Evolutionary conservation across 2,329 filamentous ascomycete species (phyloP).

Genomic region (Arthrobotrys entomopaga): DNA sequence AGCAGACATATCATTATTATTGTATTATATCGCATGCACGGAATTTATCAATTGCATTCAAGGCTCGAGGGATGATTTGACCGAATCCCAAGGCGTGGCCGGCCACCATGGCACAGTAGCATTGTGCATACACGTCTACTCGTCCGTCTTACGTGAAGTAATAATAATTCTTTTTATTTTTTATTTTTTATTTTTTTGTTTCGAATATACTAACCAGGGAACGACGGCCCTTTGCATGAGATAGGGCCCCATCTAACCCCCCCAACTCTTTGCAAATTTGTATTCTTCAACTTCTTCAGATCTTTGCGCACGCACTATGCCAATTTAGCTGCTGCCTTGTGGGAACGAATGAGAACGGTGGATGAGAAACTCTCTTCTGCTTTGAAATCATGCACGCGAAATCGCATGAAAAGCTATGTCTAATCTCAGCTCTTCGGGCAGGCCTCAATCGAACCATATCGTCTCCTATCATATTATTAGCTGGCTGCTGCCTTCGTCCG

Average conservation of each 20-base stretch:
- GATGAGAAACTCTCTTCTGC: no score
- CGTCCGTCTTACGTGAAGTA: not conserved
- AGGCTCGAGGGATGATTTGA: no score
- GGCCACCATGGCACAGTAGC: conserved; percentile 3
- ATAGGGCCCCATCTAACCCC: not conserved
- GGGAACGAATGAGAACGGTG: not conserved
- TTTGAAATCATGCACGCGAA: conserved; percentile 4
- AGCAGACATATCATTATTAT: no score
- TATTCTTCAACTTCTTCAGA: not conserved
- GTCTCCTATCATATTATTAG: no score
- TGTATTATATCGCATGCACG: no score
- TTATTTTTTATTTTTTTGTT: conserved; percentile 2
- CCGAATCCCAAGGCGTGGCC: not conserved
- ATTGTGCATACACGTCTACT: not conserved
- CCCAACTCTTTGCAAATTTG: no score
- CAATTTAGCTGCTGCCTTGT: not conserved
- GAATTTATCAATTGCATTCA: no score
- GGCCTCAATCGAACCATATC: not conserved
- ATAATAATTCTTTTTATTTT: not conserved
- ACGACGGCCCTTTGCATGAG: conserved; percentile 29
- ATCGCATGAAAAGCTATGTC: conserved; percentile 6
- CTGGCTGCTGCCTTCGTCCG: conserved; percentile 15
- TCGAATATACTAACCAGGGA: conserved; percentile 26
- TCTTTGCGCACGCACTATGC: not conserved
- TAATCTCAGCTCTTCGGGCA: conserved; percentile 23